Percentiles rank a stretch among this genome's conserved stretches.
phyloP scores from a whole-genome alignment of 345 rosid genomes.

The Pistacia atlantica region DNA sequence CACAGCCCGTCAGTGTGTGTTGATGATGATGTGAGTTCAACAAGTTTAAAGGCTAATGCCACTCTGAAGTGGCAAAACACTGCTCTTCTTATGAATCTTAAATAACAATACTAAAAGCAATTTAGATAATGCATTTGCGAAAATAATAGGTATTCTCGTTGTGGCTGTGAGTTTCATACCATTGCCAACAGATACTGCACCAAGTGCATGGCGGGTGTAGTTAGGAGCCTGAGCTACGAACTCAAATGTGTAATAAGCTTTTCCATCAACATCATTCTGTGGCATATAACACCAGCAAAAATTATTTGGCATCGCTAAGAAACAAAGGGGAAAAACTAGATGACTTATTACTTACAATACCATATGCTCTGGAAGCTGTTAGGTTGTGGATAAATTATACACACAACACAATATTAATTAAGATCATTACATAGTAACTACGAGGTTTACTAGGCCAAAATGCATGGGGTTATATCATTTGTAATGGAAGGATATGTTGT shows the following conservation, averaged over 20 bases:
- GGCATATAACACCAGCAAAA: slow-evolving; percentile 15
- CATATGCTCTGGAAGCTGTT: too few relatives aligned
- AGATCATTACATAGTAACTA: too few relatives aligned
- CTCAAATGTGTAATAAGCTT: slow-evolving; percentile 80
- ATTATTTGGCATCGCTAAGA: too few relatives aligned
- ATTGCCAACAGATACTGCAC: slow-evolving; percentile 67
- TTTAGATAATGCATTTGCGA: neutral
- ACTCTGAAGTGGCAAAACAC: neutral
- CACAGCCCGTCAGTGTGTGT: neutral
- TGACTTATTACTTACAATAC: too few relatives aligned
- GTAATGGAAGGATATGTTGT: neutral
- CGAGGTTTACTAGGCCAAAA: too few relatives aligned
- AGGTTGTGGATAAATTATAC: too few relatives aligned
- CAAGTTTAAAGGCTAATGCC: neutral
- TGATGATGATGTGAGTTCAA: neutral
- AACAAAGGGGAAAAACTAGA: too few relatives aligned
- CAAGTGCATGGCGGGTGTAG: slow-evolving; percentile 85
- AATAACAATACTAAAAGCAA: neutral
- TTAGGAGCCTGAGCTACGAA: slow-evolving; percentile 82
- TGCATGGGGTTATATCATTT: neutral
- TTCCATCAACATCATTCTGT: slow-evolving; percentile 84
- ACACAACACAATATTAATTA: too few relatives aligned
- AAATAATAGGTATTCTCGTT: neutral
- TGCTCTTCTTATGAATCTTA: neutral
- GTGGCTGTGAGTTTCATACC: slow-evolving; percentile 43